These are phyloP conservation scores for Ceratobasidium sp. DNA, from an alignment of 1,284 basidiomycete species.

Conservation along the genomic window DNA sequence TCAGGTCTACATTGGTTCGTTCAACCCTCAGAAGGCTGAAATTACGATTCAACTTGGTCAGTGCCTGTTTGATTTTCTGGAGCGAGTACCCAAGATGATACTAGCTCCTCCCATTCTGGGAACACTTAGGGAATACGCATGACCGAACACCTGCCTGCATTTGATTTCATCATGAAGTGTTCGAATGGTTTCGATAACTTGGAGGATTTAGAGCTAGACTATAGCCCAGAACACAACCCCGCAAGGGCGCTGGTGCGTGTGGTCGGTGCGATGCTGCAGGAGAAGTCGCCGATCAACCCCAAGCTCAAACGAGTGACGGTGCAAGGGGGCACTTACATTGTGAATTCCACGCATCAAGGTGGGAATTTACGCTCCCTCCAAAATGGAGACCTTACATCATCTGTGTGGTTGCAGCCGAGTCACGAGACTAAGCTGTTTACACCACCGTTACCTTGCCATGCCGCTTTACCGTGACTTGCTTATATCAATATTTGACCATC, in stretches of 20 bases:
- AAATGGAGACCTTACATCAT: not conserved
- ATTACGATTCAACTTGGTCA: not conserved
- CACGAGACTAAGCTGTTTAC: not conserved
- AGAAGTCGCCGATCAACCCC: not conserved
- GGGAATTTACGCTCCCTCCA: too few relatives aligned
- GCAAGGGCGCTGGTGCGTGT: too few relatives aligned
- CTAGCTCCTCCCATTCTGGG: not conserved
- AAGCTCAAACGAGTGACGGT: not conserved
- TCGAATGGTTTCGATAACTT: not conserved
- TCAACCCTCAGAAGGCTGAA: not conserved
- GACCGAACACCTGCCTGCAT: not conserved
- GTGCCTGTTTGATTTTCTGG: not conserved
- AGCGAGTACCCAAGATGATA: not conserved
- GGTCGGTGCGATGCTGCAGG: not conserved
- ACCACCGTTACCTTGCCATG: slow-evolving; percentile 1
- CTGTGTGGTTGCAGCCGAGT: not conserved
- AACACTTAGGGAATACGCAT: not conserved
- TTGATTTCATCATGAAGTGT: not conserved
- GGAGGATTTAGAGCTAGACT: not conserved
- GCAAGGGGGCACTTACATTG: not conserved
- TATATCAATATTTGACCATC: slow-evolving; percentile 4
- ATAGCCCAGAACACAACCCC: not conserved
- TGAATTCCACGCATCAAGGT: not conserved
- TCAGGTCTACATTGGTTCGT: not conserved
- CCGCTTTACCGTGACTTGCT: slow-evolving; percentile 27